Percentiles rank a stretch among this genome's conserved stretches.
Conservation (phyloP, 2,329 filamentous ascomycete genomes). For the Davidsoniella eucalypti region DNA sequence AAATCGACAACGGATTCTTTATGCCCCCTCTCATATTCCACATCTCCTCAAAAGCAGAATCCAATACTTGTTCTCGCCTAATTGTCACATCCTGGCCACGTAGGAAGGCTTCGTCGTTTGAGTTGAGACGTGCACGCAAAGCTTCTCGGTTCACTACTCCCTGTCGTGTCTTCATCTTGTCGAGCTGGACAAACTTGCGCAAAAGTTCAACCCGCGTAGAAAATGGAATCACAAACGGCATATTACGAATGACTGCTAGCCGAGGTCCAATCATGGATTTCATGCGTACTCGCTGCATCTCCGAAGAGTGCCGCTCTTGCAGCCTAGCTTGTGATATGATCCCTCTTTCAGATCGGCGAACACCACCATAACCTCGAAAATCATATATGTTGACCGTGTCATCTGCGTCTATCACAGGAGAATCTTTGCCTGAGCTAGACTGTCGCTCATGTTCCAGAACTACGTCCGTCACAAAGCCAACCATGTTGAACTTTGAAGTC, state of each 20-base stretch:
- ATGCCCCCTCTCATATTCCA: slow-evolving; percentile 65
- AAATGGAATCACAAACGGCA: slow-evolving; percentile 95
- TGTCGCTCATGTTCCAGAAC: slow-evolving; percentile 76
- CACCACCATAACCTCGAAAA: background rate
- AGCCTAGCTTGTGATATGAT: background rate
- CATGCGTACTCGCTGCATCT: slow-evolving; percentile 49
- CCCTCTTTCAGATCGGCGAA: background rate
- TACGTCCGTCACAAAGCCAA: slow-evolving; percentile 69
- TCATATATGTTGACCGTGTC: background rate
- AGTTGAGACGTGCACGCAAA: slow-evolving; percentile 13
- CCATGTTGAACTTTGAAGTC: slow-evolving; percentile 75
- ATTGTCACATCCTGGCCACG: slow-evolving; percentile 60
- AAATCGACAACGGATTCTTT: slow-evolving; percentile 93
- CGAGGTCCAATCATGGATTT: slow-evolving; percentile 70
- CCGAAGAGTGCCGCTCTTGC: background rate
- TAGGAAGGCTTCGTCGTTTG: slow-evolving; percentile 3
- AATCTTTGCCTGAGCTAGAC: slow-evolving; percentile 34
- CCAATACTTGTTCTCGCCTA: slow-evolving; percentile 60
- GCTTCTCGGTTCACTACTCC: slow-evolving; percentile 26
- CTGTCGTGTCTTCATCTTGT: slow-evolving; percentile 55
- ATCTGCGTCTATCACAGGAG: slow-evolving; percentile 20
- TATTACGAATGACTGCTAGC: slow-evolving; percentile 80
- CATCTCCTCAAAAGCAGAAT: slow-evolving; percentile 73
- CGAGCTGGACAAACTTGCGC: slow-evolving; percentile 59
- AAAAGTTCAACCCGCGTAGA: slow-evolving; percentile 84